Percentiles rank a stretch among this genome's conserved stretches.
Conservation (phyloP, 106 monocot genomes). For the Dactylorhiza incarnata region DNA sequence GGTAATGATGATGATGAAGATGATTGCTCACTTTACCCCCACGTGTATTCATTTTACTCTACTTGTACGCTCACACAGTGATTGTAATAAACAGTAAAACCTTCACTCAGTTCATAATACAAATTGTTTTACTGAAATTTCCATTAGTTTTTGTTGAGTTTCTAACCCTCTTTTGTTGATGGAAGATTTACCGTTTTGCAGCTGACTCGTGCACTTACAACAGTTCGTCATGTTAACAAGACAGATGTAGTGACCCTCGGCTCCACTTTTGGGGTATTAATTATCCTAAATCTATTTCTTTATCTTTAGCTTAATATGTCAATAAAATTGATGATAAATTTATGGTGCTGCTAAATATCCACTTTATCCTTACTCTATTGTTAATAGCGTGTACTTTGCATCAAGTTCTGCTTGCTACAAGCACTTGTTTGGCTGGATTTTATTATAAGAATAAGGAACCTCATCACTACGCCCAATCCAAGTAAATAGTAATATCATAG, state of each 20-base stretch:
- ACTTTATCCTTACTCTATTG: no score
- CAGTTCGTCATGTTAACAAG: conserved; percentile 82
- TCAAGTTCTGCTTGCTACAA: no score
- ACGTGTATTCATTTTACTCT: not conserved
- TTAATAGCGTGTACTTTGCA: no score
- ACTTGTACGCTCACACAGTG: not conserved
- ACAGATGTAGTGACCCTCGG: conserved; percentile 87
- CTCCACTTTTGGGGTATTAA: conserved; percentile 74
- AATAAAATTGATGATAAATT: not conserved
- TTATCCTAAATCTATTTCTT: not conserved
- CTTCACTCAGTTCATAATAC: not conserved
- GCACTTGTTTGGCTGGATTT: no score
- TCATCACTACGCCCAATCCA: not conserved
- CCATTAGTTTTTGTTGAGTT: not conserved
- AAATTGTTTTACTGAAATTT: not conserved
- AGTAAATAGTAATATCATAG: not conserved
- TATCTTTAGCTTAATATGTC: not conserved
- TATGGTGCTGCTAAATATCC: not conserved
- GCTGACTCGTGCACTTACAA: conserved; percentile 82
- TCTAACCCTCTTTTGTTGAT: not conserved
- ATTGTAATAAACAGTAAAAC: not conserved
- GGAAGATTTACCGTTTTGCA: conserved; percentile 25
- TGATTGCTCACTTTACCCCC: no score
- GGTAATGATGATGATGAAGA: not conserved
- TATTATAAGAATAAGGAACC: no score